A percentile compares a stretch with the other conserved stretches of the same genome.
phyloP scores from a whole-genome alignment of 2,329 filamentous ascomycete species.

The Alternaria postmessia region DNA sequence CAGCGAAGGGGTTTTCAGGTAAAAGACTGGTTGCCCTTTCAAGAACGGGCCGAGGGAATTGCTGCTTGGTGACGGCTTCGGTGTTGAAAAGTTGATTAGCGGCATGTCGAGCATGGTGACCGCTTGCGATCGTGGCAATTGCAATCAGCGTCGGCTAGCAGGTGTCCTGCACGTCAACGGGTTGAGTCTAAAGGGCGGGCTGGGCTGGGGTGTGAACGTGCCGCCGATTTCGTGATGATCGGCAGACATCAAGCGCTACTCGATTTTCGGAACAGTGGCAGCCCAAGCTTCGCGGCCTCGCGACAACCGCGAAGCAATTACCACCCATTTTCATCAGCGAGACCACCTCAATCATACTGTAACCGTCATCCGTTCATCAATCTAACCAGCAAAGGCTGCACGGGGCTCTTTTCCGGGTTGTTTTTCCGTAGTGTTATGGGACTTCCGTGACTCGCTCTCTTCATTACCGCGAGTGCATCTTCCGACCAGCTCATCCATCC shows the following conservation, averaged over 20 bases:
- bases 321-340: conserved; percentile 3
- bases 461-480: conserved; percentile 30
- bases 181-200: conserved; percentile 8
- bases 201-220: conserved; percentile 6
- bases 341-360: conserved; percentile 4
- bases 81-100: conserved; percentile 24
- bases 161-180: conserved; percentile 20
- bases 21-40: conserved; percentile 1
- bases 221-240: conserved; percentile 14
- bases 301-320: background rate
- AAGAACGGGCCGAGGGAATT: conserved; percentile 12
- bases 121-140: conserved; percentile 21
- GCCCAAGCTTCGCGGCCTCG: conserved; percentile 2
- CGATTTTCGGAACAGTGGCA: conserved; percentile 10
- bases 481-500: conserved; percentile 41
- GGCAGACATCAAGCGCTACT: conserved; percentile 16
- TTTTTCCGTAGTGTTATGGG: conserved; percentile 5
- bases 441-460: conserved; percentile 22
- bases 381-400: conserved; percentile 1
- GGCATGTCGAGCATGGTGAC: conserved; percentile 23
- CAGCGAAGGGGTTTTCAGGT: conserved; percentile 10
- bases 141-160: conserved; percentile 23
- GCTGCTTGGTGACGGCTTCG: conserved; percentile 21
- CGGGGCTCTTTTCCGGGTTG: conserved; percentile 11
- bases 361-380: conserved; percentile 15